These are phyloP conservation scores for Populus nigra DNA, from an alignment of 345 rosid species.

Conservation along the genomic window DNA sequence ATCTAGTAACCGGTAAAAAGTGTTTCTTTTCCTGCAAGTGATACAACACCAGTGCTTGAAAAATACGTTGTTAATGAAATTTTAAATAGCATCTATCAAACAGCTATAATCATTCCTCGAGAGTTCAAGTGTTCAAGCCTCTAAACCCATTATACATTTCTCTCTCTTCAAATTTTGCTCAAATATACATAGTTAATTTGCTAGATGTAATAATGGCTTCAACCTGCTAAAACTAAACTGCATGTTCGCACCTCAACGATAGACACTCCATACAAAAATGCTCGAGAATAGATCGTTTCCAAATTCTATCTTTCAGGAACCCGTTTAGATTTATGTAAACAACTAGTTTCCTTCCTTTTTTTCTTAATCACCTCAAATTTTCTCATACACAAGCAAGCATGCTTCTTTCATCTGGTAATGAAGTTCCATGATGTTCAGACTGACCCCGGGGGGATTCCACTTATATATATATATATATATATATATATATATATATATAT, in stretches of 20 bases:
- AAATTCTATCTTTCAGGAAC: not conserved
- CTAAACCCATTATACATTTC: too few species aligned
- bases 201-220: not conserved
- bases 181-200: not conserved
- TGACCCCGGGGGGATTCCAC: too few species aligned
- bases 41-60: not conserved
- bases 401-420: not conserved
- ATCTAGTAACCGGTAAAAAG: not conserved
- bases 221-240: not conserved
- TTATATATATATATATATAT: not conserved
- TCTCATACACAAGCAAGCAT: not conserved
- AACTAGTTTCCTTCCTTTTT: not conserved
- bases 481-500: not conserved
- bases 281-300: not conserved
- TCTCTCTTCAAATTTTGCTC: not conserved
- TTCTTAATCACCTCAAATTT: not conserved
- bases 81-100: not conserved
- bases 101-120: not conserved
- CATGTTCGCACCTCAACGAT: not conserved
- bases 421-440: not conserved
- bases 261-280: not conserved
- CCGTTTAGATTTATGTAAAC: not conserved
- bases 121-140: not conserved
- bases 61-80: not conserved
- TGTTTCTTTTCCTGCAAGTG: not conserved